Evolutionary conservation across 2,329 filamentous ascomycete genomes (phyloP).

Genomic region (Elsinoe australis): DNA sequence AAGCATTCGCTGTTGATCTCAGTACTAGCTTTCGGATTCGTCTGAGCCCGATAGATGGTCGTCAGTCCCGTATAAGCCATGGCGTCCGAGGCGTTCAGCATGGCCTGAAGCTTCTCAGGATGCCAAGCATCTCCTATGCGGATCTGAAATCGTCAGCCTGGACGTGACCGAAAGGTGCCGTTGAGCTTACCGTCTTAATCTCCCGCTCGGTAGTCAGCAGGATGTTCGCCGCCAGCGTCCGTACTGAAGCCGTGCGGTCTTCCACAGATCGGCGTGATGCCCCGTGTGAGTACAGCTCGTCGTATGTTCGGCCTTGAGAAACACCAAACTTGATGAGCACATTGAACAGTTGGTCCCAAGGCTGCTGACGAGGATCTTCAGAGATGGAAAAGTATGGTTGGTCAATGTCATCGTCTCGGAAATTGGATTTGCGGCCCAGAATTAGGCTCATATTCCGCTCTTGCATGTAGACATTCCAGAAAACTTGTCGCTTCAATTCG

Average conservation of each 20-base stretch:
- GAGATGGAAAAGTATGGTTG: constrained; percentile 14
- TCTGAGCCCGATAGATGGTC: constrained; percentile 20
- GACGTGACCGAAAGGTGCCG: neutral
- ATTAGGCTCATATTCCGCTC: constrained; percentile 18
- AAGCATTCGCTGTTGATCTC: constrained; percentile 22
- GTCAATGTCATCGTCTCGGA: constrained; percentile 19
- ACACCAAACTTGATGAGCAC: constrained; percentile 15
- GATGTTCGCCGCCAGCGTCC: constrained; percentile 2
- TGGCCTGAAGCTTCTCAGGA: constrained; percentile 15
- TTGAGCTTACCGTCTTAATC: constrained; percentile 13
- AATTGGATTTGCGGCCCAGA: constrained; percentile 17
- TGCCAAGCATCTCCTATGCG: constrained; percentile 16
- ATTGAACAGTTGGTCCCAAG: constrained; percentile 17
- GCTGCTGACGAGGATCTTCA: constrained; percentile 12
- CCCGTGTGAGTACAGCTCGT: constrained; percentile 17
- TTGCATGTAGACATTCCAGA: constrained; percentile 18
- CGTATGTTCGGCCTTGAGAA: constrained; percentile 17
- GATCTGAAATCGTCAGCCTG: neutral
- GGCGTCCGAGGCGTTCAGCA: constrained; percentile 18
- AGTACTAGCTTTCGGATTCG: constrained; percentile 14
- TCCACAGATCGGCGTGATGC: neutral
- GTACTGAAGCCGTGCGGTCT: constrained; percentile 8
- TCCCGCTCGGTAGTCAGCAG: constrained; percentile 3
- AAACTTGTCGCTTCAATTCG: constrained; percentile 19
- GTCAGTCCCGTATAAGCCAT: constrained; percentile 21